These are phyloP conservation scores for Russula sp. DNA, from an alignment of 768 basidiomycete species.

Conservation along the genomic window DNA sequence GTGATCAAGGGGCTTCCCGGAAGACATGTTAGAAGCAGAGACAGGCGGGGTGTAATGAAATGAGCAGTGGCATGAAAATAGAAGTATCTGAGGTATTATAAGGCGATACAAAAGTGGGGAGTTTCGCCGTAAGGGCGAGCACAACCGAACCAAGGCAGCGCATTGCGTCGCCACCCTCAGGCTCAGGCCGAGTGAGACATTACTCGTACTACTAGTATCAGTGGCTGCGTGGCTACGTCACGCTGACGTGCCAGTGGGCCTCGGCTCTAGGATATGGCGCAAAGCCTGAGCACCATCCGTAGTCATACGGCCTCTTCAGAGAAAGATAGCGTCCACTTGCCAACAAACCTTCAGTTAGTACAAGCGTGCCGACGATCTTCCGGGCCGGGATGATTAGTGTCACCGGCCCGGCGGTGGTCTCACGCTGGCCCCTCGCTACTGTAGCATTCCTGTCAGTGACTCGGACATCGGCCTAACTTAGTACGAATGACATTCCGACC, in stretches of 20 bases:
- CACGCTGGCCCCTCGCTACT: no score
- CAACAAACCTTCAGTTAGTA: background rate
- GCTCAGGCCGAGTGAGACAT: background rate
- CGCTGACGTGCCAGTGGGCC: background rate
- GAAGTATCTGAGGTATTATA: background rate
- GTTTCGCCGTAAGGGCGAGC: no score
- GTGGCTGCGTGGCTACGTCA: background rate
- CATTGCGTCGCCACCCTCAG: background rate
- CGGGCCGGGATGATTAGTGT: background rate
- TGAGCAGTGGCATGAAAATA: constrained; percentile 10
- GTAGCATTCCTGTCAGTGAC: no score
- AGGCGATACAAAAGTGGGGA: background rate
- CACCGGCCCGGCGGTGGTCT: background rate
- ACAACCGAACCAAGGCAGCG: background rate
- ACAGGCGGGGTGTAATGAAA: constrained; percentile 3
- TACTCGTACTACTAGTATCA: background rate
- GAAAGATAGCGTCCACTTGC: background rate
- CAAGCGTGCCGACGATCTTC: background rate
- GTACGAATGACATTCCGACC: no score
- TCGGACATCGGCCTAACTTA: no score
- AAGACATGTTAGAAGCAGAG: constrained; percentile 1
- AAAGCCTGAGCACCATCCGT: background rate
- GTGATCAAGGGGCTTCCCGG: constrained; percentile 18
- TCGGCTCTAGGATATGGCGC: background rate
- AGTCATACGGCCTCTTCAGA: constrained; percentile 1